Percentiles rank a stretch among this genome's conserved stretches.
Evolutionary conservation across 108 stramenopile species (phyloP).

Genomic region (Ochromonas danica): DNA sequence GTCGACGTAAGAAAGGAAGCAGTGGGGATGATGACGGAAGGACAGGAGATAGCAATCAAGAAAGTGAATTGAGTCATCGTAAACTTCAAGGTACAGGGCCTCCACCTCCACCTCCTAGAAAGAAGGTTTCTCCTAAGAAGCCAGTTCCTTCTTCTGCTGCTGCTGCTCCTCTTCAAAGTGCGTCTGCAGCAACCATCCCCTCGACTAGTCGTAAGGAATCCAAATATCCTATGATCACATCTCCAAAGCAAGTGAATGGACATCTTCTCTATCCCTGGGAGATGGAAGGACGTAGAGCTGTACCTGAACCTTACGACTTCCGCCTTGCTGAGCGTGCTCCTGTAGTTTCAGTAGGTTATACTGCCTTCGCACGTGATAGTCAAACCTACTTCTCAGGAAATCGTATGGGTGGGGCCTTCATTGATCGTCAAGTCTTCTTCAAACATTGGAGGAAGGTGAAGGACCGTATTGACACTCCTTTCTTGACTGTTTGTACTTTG

Average conservation of each 20-base stretch:
- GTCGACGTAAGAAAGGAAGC: not conserved
- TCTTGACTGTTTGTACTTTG: slow-evolving; percentile 24
- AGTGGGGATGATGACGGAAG: not conserved
- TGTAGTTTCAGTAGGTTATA: not conserved
- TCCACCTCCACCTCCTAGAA: no score
- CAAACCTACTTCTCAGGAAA: slow-evolving; percentile 11
- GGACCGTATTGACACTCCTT: slow-evolving; percentile 21
- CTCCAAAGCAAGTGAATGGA: slow-evolving; percentile 6
- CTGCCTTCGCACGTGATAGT: not conserved
- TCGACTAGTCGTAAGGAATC: not conserved
- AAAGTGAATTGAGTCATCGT: no score
- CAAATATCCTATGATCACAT: not conserved
- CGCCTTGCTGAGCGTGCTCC: not conserved
- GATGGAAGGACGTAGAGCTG: not conserved
- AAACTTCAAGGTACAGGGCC: not conserved
- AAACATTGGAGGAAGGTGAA: slow-evolving; percentile 31
- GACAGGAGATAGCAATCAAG: not conserved
- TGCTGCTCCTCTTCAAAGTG: not conserved
- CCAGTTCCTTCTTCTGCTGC: not conserved
- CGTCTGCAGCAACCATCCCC: not conserved
- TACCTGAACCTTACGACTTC: slow-evolving; percentile 18
- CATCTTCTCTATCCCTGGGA: slow-evolving; percentile 19
- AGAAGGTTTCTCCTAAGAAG: not conserved
- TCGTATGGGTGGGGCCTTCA: slow-evolving; percentile 26
- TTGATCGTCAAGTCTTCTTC: slow-evolving; percentile 19